Evolutionary conservation across 306 rosid species (phyloP).

Genomic region (Herpetospermum pedunculosum): DNA sequence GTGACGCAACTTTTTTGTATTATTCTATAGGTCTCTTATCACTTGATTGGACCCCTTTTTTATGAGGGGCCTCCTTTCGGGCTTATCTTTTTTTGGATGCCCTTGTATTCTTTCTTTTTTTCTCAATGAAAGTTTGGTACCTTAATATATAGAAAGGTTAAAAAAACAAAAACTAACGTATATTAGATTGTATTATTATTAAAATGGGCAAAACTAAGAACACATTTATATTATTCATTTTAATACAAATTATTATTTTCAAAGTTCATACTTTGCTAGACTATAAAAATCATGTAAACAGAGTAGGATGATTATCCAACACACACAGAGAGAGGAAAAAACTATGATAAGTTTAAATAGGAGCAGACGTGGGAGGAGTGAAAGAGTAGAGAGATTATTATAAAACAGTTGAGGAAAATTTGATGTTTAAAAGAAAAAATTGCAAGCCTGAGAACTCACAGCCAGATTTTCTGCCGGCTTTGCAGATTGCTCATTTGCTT

Average conservation of each 20-base stretch:
- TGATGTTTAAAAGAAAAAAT: neutral
- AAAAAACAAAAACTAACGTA: neutral
- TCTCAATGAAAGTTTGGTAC: too few relatives aligned
- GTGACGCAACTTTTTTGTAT: too few relatives aligned
- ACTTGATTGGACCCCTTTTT: too few relatives aligned
- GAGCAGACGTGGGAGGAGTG: neutral
- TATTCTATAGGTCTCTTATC: too few relatives aligned
- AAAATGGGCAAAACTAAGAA: neutral
- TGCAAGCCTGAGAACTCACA: slow-evolving; percentile 39
- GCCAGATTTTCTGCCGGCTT: slow-evolving; percentile 65
- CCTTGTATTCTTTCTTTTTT: too few relatives aligned
- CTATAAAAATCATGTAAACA: neutral
- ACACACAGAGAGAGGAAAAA: neutral
- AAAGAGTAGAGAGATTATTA: too few relatives aligned
- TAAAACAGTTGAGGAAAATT: neutral
- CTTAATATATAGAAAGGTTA: neutral
- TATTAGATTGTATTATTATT: neutral
- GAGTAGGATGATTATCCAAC: neutral
- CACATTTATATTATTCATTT: neutral
- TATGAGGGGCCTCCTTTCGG: too few relatives aligned
- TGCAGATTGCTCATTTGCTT: slow-evolving; percentile 62
- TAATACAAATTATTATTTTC: neutral
- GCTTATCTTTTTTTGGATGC: too few relatives aligned
- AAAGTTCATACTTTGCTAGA: neutral
- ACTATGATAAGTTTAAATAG: neutral